phyloP scores from a whole-genome alignment of 805 yeast genomes.

The Ogataea henricii region DNA sequence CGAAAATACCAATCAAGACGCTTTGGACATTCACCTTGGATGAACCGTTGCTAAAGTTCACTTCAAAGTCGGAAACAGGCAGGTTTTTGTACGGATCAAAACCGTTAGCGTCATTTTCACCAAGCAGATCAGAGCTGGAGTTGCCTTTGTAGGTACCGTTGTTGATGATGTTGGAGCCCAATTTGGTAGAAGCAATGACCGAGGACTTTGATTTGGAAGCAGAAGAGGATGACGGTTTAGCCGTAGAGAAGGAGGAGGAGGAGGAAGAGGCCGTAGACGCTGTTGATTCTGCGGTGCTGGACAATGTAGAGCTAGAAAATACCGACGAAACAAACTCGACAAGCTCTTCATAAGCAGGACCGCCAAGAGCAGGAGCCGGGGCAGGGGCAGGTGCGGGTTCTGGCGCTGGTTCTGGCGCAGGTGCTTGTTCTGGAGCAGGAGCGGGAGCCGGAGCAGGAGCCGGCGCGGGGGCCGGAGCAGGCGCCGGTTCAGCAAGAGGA shows the following conservation, averaged over 20 bases:
- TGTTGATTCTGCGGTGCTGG: not conserved
- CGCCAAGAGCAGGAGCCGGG: not conserved
- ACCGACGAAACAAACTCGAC: constrained; percentile 20
- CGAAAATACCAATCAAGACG: constrained; percentile 15
- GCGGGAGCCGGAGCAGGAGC: not conserved
- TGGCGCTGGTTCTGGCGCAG: not conserved
- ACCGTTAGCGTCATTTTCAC: constrained; percentile 10
- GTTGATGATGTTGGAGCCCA: constrained; percentile 9
- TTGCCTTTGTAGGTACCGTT: constrained; percentile 8
- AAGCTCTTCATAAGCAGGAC: constrained; percentile 12
- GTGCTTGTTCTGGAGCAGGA: not conserved
- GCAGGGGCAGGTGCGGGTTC: not conserved
- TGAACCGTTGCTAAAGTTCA: constrained; percentile 24
- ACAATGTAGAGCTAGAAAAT: constrained; percentile 10
- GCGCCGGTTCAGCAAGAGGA: not conserved
- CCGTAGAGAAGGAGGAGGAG: not conserved
- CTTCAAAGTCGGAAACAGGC: constrained; percentile 24
- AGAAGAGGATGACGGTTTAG: constrained; percentile 2
- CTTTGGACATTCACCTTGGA: constrained; percentile 12
- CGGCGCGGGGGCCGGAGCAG: not conserved
- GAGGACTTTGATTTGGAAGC: constrained; percentile 1
- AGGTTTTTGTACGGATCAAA: constrained; percentile 27
- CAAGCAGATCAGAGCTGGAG: constrained; percentile 6
- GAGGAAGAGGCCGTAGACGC: not conserved
- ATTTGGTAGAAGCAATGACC: constrained; percentile 2